Conservation (phyloP, 2,329 filamentous ascomycete genomes). For the Teratosphaeria pseudoeucalypti region DNA sequence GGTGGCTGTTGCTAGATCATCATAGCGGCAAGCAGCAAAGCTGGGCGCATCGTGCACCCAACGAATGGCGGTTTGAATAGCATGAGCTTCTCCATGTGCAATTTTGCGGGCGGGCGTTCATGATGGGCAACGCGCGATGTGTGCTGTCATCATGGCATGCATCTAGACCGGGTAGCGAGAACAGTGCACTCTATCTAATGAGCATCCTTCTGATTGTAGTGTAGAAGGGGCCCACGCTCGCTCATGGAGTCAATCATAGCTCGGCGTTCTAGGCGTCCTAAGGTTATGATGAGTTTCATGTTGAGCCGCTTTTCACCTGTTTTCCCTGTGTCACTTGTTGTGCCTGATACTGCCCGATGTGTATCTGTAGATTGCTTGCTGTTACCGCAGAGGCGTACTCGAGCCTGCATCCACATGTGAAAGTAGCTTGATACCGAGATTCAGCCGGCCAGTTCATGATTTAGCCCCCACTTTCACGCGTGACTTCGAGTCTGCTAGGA, state of each 20-base stretch:
- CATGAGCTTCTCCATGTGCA: background rate
- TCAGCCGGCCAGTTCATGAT: background rate
- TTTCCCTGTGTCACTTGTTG: background rate
- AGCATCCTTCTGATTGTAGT: background rate
- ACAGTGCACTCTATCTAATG: background rate
- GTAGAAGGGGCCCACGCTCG: background rate
- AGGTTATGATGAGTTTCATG: background rate
- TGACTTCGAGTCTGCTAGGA: background rate
- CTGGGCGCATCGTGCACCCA: too few species aligned
- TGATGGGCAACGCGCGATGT: background rate
- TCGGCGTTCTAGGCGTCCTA: background rate
- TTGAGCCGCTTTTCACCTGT: background rate
- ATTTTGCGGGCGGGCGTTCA: background rate
- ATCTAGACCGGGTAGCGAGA: background rate
- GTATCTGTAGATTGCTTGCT: too few species aligned
- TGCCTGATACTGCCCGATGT: too few species aligned
- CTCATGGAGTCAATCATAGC: background rate
- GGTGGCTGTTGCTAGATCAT: conserved; percentile 75
- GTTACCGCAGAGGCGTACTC: too few species aligned
- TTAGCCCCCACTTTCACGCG: background rate
- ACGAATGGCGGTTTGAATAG: background rate
- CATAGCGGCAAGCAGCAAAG: background rate
- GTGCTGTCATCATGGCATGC: background rate
- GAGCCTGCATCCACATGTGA: too few species aligned
- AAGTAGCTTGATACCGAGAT: background rate